Percentiles rank a stretch among this genome's conserved stretches.
Conservation (phyloP, 441 rosid species). For the Geranium incanum region DNA sequence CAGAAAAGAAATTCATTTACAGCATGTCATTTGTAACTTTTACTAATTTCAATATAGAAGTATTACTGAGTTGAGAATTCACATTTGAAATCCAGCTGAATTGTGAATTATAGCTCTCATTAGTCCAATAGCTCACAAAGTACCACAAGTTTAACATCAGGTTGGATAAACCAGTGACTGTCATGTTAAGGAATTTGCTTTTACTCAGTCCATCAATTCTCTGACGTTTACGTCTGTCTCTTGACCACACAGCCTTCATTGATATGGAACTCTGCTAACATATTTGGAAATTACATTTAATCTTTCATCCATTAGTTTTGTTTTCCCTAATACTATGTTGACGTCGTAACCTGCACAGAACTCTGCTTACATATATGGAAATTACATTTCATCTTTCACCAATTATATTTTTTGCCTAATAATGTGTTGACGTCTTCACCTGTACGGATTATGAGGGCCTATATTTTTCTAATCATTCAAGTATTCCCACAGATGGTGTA, state of each 20-base stretch:
- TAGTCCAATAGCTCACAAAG: not conserved
- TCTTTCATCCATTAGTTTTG: not conserved
- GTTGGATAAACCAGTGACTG: not conserved
- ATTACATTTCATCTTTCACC: not conserved
- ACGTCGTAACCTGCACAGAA: not conserved
- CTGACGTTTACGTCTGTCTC: not conserved
- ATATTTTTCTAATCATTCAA: not conserved
- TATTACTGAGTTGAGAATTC: not conserved
- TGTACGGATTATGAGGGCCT: not conserved
- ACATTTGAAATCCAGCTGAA: not conserved
- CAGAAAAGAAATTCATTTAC: not conserved
- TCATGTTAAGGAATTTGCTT: not conserved
- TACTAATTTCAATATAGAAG: not conserved
- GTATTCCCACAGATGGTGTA: constrained; percentile 54
- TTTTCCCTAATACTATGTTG: not conserved
- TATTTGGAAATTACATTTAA: not conserved
- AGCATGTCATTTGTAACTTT: not conserved
- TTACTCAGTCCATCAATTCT: not conserved
- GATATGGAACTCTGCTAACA: not conserved
- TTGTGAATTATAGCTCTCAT: not conserved
- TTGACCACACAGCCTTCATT: not conserved
- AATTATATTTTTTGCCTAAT: not conserved
- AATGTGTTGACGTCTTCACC: not conserved
- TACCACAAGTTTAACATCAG: not conserved
- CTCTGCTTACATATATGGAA: not conserved